phyloP scores from a whole-genome alignment of 75 land plant genomes.

The Sequoiadendron giganteum region DNA sequence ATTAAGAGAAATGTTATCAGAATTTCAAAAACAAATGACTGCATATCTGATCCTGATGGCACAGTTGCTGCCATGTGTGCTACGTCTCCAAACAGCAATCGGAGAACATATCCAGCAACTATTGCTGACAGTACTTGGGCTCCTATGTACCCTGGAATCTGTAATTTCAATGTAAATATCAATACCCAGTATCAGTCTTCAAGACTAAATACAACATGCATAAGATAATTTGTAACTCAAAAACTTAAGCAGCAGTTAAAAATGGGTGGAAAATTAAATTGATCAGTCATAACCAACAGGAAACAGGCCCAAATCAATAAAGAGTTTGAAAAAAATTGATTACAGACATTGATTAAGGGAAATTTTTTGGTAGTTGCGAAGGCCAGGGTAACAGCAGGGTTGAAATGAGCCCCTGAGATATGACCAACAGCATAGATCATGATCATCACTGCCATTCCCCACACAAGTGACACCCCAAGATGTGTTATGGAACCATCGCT shows the following conservation, averaged over 20 bases:
- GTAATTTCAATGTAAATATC: background rate
- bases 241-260: background rate
- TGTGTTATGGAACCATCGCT: constrained; percentile 15
- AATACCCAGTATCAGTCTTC: background rate
- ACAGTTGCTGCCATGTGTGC: constrained; percentile 51
- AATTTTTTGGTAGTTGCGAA: constrained; percentile 36
- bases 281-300: background rate
- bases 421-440: constrained; percentile 44
- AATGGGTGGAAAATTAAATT: background rate
- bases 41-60: constrained; percentile 53
- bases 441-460: constrained; percentile 38
- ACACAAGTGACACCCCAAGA: constrained; percentile 34
- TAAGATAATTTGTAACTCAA: background rate
- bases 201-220: background rate
- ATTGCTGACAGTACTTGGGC: constrained; percentile 61
- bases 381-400: constrained; percentile 64
- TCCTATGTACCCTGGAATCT: constrained; percentile 67
- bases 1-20: constrained; percentile 79
- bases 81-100: constrained; percentile 41
- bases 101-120: constrained; percentile 46
- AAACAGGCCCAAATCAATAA: background rate
- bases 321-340: background rate
- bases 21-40: constrained; percentile 66
- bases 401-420: constrained; percentile 71
- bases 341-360: constrained; percentile 26